Conservation (phyloP, 768 basidiomycete genomes). For the Mrakia hoshinonis region DNA sequence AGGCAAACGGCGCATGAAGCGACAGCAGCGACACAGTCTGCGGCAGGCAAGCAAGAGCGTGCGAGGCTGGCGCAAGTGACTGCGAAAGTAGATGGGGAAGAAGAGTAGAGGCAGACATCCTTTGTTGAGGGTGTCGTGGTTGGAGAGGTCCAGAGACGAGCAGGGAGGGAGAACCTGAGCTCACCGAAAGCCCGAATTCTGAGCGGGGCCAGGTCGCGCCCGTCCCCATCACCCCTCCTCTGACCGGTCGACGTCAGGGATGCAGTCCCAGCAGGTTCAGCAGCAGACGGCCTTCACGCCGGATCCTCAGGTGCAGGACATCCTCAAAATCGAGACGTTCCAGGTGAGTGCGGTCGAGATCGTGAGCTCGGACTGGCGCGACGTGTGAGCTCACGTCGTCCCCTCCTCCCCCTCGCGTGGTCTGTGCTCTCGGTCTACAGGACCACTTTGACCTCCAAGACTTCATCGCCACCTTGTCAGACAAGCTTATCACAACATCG, state of each 20-base stretch:
- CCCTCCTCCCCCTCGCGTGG: not conserved
- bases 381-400: not conserved
- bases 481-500: conserved; percentile 77
- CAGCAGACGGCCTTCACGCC: not conserved
- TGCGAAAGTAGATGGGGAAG: not conserved
- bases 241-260: not conserved
- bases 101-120: not conserved
- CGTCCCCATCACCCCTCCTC: not conserved
- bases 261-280: not conserved
- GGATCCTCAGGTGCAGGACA: conserved; percentile 7
- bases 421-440: conserved; percentile 41
- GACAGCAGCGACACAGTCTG: conserved; percentile 5
- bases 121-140: not conserved
- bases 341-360: not conserved
- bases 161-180: not conserved
- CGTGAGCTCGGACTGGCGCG: not conserved
- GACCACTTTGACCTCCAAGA: conserved; percentile 88
- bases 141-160: not conserved
- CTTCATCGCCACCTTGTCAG: conserved; percentile 73
- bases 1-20: conserved; percentile 13
- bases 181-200: no score
- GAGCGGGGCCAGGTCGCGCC: not conserved
- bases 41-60: conserved; percentile 3
- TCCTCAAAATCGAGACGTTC: conserved; percentile 1
- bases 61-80: not conserved